A percentile compares a stretch with the other conserved stretches of the same genome.
Conservation (phyloP, 805 yeast species). For the Tetrapisispora nanseiensis region DNA sequence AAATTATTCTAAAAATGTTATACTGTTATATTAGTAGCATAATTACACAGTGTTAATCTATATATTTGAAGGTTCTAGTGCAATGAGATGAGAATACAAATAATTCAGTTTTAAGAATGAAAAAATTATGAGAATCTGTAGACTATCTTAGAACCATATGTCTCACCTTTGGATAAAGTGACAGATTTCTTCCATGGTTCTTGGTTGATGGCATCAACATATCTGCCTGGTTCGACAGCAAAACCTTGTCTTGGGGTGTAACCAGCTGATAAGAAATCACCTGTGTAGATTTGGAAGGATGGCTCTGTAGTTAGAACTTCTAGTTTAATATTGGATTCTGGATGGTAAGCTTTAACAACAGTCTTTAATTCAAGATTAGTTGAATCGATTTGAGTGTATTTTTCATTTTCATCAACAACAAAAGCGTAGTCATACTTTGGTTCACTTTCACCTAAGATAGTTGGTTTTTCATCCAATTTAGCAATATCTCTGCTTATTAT, state of each 20-base stretch:
- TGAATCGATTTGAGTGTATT: conserved; percentile 25
- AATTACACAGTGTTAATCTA: background rate
- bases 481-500: conserved; percentile 22
- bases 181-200: conserved; percentile 42
- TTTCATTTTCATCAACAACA: conserved; percentile 28
- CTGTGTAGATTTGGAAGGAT: conserved; percentile 56
- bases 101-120: too few relatives aligned
- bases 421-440: conserved; percentile 40
- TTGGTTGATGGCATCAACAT: conserved; percentile 42
- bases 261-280: conserved; percentile 37
- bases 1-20: background rate
- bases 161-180: conserved; percentile 37
- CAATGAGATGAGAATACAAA: background rate
- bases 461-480: conserved; percentile 18
- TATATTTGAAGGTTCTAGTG: background rate
- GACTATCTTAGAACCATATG: conserved; percentile 39
- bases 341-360: conserved; percentile 37
- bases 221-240: conserved; percentile 55
- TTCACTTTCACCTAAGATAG: conserved; percentile 23
- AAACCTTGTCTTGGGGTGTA: conserved; percentile 40
- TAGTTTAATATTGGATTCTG: conserved; percentile 35
- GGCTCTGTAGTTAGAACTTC: conserved; percentile 52
- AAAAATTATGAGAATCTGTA: conserved; percentile 17
- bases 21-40: background rate
- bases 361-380: conserved; percentile 35